Percentiles rank a stretch among this genome's conserved stretches.
These are phyloP conservation scores for Penicillium waksmanii DNA, from an alignment of 495 filamentous ascomycete species.

Conservation along the genomic window DNA sequence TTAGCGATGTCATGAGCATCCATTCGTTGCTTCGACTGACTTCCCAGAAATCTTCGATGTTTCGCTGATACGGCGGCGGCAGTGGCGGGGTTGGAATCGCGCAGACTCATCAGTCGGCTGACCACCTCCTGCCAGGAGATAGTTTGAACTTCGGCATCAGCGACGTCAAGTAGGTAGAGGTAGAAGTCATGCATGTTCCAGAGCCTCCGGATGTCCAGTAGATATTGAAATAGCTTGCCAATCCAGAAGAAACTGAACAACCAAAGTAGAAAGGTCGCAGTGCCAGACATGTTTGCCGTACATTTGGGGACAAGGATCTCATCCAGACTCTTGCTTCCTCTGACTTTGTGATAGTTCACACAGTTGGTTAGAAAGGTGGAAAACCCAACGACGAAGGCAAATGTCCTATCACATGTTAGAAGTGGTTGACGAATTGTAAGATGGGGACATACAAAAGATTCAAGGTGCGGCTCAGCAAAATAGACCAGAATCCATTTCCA, in stretches of 20 bases:
- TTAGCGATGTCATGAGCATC: conserved; percentile 98
- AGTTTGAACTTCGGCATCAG: conserved; percentile 92
- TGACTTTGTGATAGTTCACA: conserved; percentile 77
- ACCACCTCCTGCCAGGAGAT: conserved; percentile 96
- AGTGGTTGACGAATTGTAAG: neutral
- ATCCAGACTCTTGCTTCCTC: conserved; percentile 71
- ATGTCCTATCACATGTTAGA: conserved; percentile 48
- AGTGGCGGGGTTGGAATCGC: conserved; percentile 86
- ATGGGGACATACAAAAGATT: conserved; percentile 69
- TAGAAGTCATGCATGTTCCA: conserved; percentile 88
- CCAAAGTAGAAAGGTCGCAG: conserved; percentile 81
- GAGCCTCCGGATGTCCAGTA: conserved; percentile 76
- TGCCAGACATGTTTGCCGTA: conserved; percentile 81
- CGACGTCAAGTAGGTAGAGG: conserved; percentile 79
- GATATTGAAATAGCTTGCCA: conserved; percentile 71
- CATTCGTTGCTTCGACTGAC: conserved; percentile 90
- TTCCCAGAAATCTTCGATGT: conserved; percentile 71
- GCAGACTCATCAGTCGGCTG: conserved; percentile 79
- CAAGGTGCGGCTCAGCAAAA: conserved; percentile 69
- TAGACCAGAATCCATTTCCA: conserved; percentile 88
- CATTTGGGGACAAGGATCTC: conserved; percentile 82
- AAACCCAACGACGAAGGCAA: conserved; percentile 82
- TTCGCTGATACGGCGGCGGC: conserved; percentile 64
- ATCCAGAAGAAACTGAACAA: conserved; percentile 88
- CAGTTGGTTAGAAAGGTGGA: conserved; percentile 85